Percentiles rank a stretch among this genome's conserved stretches.
These are phyloP conservation scores for Phaseolus lunatus DNA, from an alignment of 306 rosid species.

Conservation along the genomic window DNA sequence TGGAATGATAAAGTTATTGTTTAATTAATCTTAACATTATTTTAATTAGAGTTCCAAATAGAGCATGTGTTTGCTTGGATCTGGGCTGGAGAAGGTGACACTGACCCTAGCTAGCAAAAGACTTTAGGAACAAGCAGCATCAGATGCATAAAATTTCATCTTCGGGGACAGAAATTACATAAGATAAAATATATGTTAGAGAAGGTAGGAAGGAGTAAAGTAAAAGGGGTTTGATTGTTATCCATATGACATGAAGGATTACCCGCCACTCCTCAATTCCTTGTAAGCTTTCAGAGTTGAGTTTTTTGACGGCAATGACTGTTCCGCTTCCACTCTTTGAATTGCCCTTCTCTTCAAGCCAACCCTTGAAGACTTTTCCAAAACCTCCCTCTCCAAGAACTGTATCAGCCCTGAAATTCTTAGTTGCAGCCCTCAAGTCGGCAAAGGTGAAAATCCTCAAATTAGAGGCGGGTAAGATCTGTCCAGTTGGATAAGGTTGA, in stretches of 20 bases:
- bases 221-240: neutral
- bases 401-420: conserved; percentile 75
- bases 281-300: conserved; percentile 89
- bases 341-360: conserved; percentile 76
- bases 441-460: conserved; percentile 74
- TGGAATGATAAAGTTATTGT: neutral
- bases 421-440: conserved; percentile 79
- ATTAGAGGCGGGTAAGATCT: conserved; percentile 75
- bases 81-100: neutral
- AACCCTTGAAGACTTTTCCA: conserved; percentile 90
- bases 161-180: neutral
- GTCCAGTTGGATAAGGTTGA: conserved; percentile 62
- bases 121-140: neutral
- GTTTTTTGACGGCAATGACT: conserved; percentile 85
- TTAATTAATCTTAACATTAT: neutral
- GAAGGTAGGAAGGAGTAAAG: neutral
- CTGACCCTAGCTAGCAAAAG: conserved; percentile 1
- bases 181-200: neutral
- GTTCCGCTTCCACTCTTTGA: conserved; percentile 63
- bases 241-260: conserved; percentile 20
- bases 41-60: neutral
- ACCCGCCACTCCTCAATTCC: conserved; percentile 97
- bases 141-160: neutral
- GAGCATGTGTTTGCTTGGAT: neutral
- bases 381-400: conserved; percentile 97